These are phyloP conservation scores for Arthrobotrys musiformis DNA, from an alignment of 2,329 filamentous ascomycete species.

Conservation along the genomic window DNA sequence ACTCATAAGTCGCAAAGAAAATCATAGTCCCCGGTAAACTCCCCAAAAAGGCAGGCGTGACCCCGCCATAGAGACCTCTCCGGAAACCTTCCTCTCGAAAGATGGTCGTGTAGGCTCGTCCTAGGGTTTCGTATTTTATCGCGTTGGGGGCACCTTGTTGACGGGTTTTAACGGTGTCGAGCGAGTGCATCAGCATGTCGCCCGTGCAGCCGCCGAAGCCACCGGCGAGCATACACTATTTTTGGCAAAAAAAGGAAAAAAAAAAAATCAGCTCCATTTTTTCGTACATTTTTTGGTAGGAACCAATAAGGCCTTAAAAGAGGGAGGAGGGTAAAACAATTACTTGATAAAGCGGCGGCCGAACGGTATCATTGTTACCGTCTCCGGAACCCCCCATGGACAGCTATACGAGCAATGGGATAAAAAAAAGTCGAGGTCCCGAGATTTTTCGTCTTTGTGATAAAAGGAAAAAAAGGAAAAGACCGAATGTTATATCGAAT, in stretches of 20 bases:
- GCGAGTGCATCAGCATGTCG: constrained; percentile 97
- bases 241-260: neutral
- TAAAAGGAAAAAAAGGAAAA: constrained; percentile 1
- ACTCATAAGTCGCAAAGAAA: constrained; percentile 97
- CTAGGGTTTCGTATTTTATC: constrained; percentile 89
- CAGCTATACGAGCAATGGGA: constrained; percentile 23
- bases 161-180: constrained; percentile 97
- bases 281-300: neutral
- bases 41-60: constrained; percentile 86
- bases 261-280: neutral
- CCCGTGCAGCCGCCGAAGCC: constrained; percentile 91
- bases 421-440: neutral
- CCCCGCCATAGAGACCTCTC: constrained; percentile 91
- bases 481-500: constrained; percentile 34
- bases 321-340: neutral
- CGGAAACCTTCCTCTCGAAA: constrained; percentile 88
- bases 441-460: neutral
- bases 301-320: neutral
- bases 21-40: constrained; percentile 93
- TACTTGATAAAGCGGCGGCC: constrained; percentile 55
- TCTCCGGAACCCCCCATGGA: constrained; percentile 46
- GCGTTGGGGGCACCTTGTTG: constrained; percentile 96
- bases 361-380: constrained; percentile 39
- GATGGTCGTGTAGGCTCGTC: constrained; percentile 91
- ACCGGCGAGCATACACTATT: constrained; percentile 91